phyloP scores from a whole-genome alignment of 2,329 filamentous ascomycete species.

The Colletotrichum sp. region DNA sequence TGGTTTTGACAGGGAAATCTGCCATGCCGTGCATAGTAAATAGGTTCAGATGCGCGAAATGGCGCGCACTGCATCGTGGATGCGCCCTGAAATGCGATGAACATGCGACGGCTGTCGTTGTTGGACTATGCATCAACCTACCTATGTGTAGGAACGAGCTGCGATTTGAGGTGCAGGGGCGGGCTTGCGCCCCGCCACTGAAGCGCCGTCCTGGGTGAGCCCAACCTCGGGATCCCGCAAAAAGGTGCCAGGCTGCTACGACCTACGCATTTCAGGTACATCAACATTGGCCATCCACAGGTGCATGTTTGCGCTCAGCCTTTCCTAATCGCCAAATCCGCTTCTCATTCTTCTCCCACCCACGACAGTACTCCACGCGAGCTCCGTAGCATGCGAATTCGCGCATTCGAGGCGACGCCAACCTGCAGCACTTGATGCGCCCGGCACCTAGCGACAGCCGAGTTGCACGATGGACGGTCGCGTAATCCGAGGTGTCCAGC shows the following conservation, averaged over 20 bases:
- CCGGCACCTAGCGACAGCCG: neutral
- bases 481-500: conserved; percentile 21
- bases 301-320: neutral
- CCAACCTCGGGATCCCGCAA: neutral
- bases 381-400: conserved; percentile 2
- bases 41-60: neutral
- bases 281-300: neutral
- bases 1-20: neutral
- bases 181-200: neutral
- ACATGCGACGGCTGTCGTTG: neutral
- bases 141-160: neutral
- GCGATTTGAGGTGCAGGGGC: neutral
- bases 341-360: neutral
- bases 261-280: neutral
- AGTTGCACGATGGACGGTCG: conserved; percentile 19
- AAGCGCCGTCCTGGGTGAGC: neutral
- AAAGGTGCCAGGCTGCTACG: neutral
- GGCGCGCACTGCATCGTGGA: neutral
- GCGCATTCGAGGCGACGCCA: neutral
- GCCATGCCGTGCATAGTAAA: neutral
- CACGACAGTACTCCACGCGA: neutral
- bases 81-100: neutral
- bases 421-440: conserved; percentile 10
- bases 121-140: neutral
- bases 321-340: neutral